Evolutionary conservation across 164 flowering plant species (phyloP), one percentile per base, ranked within the genome.

Genomic region (Vitis amurensis): DNA sequence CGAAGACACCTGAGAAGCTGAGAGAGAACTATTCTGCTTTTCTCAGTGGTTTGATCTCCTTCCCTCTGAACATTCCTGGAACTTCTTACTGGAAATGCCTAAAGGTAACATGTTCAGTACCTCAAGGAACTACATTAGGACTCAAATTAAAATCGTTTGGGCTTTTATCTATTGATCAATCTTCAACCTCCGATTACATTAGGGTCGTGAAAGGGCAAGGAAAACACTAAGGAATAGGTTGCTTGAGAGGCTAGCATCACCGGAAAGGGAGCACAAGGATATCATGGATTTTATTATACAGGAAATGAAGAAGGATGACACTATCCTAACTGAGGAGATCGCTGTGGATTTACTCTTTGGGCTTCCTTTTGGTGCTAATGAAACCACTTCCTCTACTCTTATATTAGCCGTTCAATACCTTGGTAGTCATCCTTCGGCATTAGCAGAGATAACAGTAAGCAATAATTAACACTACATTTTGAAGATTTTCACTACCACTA

Each of bases 121-220:
- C 27, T 23, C 27, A 23, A 23, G 27, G 27, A 23, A 23, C 27
- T 23, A 23, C 27, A 23, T 23, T 23, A 23, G 27, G 27, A 23
- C 27, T 23, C 27, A 23, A 23, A 23, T 23, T 23, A 23, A 23
- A 23, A 23, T 23, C 2, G 27, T 23, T 23, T 23, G 2, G 27
- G 27, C 1, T 23, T 23, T 23, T 1, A 23, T 23, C 27, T 23
- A 23, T 23, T 23, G 27, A 23, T 23, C 27, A 0, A 23, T 23
- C 27, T 23, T 23, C 27, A 23, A 23, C 27, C 27, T 8, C 47
- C 51, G 27, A 4, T 17, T 9, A 10, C 27, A 12, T 70, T 85
- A 92, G 97, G 99, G 97, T 52, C 82, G 98, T 64, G 88, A 85
- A 74, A 91, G 75, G 71, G 98, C 94, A 72, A 91, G 92, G 93